These are phyloP conservation scores for Boletus reticulatus DNA, from an alignment of 768 basidiomycete species.

Conservation along the genomic window DNA sequence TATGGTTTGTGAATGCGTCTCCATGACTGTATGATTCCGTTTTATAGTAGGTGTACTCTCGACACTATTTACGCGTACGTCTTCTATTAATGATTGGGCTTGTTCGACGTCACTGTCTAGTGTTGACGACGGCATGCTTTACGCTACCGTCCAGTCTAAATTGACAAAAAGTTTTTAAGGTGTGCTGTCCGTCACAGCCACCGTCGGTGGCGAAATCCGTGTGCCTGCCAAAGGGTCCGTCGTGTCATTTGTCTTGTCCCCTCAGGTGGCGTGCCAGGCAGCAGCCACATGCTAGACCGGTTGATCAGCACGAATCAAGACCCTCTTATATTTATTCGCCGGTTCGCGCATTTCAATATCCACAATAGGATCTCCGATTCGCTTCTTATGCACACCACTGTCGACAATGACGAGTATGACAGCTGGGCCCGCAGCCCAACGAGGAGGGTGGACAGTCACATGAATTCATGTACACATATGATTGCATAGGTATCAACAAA, in stretches of 20 bases:
- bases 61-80: conserved; percentile 33
- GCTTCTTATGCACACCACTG: background rate
- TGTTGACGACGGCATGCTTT: conserved; percentile 17
- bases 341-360: conserved; percentile 28
- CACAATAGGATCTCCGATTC: conserved; percentile 23
- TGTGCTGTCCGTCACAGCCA: conserved; percentile 30
- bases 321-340: conserved; percentile 4
- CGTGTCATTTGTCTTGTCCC: conserved; percentile 1
- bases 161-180: conserved; percentile 30
- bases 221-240: conserved; percentile 15
- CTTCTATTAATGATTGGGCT: conserved; percentile 25
- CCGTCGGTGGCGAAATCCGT: conserved; percentile 17
- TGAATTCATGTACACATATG: conserved; percentile 19
- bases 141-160: conserved; percentile 23
- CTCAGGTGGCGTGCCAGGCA: conserved; percentile 1
- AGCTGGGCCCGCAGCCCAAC: conserved; percentile 21
- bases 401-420: conserved; percentile 4
- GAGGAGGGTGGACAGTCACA: conserved; percentile 9
- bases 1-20: conserved; percentile 26
- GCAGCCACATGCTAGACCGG: conserved; percentile 10
- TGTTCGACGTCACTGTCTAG: conserved; percentile 17
- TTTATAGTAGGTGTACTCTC: conserved; percentile 34
- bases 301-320: conserved; percentile 5
- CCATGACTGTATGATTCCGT: conserved; percentile 21
- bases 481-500: conserved; percentile 25